Base-by-base conservation (phyloP, 78 protist species). In the Dictyostelium firmibasis region DNA sequence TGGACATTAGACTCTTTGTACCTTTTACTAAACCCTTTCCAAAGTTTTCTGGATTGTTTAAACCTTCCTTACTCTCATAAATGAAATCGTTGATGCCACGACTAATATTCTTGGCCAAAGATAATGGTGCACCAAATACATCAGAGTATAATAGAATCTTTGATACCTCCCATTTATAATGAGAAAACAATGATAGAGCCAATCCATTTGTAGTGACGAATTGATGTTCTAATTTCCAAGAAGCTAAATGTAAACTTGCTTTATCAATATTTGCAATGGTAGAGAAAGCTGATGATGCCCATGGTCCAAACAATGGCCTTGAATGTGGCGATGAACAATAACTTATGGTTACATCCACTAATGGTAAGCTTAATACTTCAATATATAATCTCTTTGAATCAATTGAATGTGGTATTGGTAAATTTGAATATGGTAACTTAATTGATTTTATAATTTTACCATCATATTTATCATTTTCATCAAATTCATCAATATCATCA, bases 51-150 rank as follows among this genome's bases (percentile, higher is more conserved):
- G 74, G 81, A 36, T 88, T 44, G 2, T 60, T 36, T 14, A 88
- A 7, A 18, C 75, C 70, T 20, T 81, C 25, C 2, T 47, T n/a
- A 4, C 77, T 78, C 41, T 88, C 94, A 29, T 76, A 67, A 11
- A 81, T 69, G n/a, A 88, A 41, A 47, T 88, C 93, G 41, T 87
- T 88, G 1, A 88, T 14, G 31, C 94, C 94, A 35, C 84, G 64
- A 16, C 57, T 4, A 0, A 88, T 38, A 47, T 47, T 88, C 7
- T 88, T 64, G 20, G 82, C 67, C 41, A 88, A 44, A 2, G 94
- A 88, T 57, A 88, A 41, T 3, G 94, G 94, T 18, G 87, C 94
- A 31, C 94, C 94, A 44, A 88, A 88, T 1, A 88, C 70, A 60
- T 62, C 93, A 43, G 87, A 81, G 70, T 88, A 88, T 13, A 88